Evolutionary conservation across 2,329 filamentous ascomycete species (phyloP), one percentile per base, ranked within the genome.

Genomic region (Ambrosiella cleistominuta): DNA sequence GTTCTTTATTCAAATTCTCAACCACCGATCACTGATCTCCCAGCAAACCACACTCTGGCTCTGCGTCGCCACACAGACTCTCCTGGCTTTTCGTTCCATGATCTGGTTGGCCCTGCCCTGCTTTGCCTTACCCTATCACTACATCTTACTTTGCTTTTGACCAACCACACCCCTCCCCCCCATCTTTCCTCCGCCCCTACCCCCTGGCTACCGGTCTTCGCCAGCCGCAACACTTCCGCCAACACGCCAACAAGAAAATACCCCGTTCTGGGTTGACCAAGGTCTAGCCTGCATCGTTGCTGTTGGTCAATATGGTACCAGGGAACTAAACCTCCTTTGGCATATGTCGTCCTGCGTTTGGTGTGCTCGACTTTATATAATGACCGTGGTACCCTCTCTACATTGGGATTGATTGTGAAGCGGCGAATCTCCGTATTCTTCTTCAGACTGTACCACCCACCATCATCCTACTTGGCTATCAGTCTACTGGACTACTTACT

Each of bases 281-380:
- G 57, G 44, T 37, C 51, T 55, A n/a, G 53, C 17, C 19, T 53
- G 53, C 19, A 45, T 51, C 13, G 19, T 51, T 42, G 19, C 27
- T 51, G 47, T 37, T 19, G 15, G 47, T 51, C 27, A 11, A 6
- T 51, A 7, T 51, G 8, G 47, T 51, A 2, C 47, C 17, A 35
- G 9, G 47, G 39, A 49, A 42, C 57, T 58, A 58, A 55, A 59
- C 58, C 53, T 44, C 47, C 40, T 58, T 58, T 58, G 57, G 57
- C 37, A 58, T 55, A 39, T 58, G 13, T 35, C 54, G 42, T 40
- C 17, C 27, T 51, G 47, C 19, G 19, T 11, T 36, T 36, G 47
- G 17, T 50, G 42, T 49, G 40, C 57, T 49, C 42, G 51, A 54
- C 36, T 59, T 56, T 56, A 52, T 58, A 58, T 55, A 58, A 38